Evolutionary conservation across 768 basidiomycete genomes (phyloP).

Genomic region (Polyporus arcularius): DNA sequence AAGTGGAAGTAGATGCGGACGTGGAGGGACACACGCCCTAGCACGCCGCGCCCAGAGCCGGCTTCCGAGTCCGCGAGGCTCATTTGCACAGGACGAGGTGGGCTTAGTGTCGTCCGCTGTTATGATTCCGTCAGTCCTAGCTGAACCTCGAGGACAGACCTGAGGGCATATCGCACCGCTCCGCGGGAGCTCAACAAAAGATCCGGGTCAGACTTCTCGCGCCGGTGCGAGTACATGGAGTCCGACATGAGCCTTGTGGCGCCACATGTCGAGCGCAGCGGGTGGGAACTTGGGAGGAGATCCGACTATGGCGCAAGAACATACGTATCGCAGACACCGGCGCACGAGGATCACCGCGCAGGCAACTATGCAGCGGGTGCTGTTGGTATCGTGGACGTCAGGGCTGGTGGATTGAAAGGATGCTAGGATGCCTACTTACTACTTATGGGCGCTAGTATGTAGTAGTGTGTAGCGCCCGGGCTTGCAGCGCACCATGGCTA

Average conservation of each 20-base stretch:
- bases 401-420: not conserved
- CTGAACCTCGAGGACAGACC: not conserved
- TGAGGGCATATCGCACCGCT: not conserved
- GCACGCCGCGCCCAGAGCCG: not conserved
- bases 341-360: not conserved
- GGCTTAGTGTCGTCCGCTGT: not conserved
- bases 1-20: conserved; percentile 9
- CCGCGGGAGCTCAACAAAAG: not conserved
- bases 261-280: not conserved
- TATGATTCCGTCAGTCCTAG: not conserved
- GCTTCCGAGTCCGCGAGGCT: not conserved
- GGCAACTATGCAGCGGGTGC: not conserved
- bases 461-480: too few species aligned
- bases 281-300: not conserved
- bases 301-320: not conserved
- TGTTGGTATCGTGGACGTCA: not conserved
- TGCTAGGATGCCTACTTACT: too few species aligned
- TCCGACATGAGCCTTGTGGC: not conserved
- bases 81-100: not conserved
- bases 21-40: not conserved
- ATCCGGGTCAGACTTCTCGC: conserved; percentile 1
- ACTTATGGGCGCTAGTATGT: not conserved
- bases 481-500: conserved; percentile 13
- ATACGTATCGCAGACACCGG: not conserved
- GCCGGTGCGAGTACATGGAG: not conserved